Conservation (phyloP, 2,329 filamentous ascomycete genomes). For the Aspergillus vadensis region DNA sequence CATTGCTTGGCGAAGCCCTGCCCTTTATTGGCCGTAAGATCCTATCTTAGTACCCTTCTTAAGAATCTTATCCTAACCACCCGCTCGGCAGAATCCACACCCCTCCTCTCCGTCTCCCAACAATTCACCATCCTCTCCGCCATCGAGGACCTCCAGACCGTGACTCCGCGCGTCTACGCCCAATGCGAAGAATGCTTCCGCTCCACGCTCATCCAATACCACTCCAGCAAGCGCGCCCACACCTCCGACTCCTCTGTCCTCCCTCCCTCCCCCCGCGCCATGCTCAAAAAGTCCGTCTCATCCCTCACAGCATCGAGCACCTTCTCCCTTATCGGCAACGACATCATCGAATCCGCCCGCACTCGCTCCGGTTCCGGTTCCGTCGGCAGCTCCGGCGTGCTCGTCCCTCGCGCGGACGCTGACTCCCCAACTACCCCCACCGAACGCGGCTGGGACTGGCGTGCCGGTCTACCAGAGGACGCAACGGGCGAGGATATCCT, state of each 20-base stretch:
- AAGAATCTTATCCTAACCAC: not conserved
- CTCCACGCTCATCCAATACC: conserved; percentile 71
- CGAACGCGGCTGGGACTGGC: conserved; percentile 73
- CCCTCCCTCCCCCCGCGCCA: conserved; percentile 61
- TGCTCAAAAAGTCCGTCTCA: conserved; percentile 66
- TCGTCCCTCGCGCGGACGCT: conserved; percentile 38
- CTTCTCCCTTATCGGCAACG: conserved; percentile 73
- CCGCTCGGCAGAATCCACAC: conserved; percentile 49
- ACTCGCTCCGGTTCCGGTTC: conserved; percentile 46
- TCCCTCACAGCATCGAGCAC: conserved; percentile 58
- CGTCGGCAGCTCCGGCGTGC: conserved; percentile 56
- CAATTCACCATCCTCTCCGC: conserved; percentile 75
- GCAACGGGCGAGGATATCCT: conserved; percentile 71
- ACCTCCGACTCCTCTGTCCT: conserved; percentile 25
- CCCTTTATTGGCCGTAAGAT: conserved; percentile 67
- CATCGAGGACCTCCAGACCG: conserved; percentile 76
- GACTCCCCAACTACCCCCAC: conserved; percentile 23
- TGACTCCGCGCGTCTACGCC: conserved; percentile 69
- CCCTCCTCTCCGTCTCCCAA: conserved; percentile 68
- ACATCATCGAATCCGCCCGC: conserved; percentile 60
- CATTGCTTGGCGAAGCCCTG: conserved; percentile 79
- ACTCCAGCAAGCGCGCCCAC: conserved; percentile 52
- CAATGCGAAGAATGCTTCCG: conserved; percentile 78
- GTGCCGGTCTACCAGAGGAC: conserved; percentile 57
- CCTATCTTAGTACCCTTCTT: not conserved